Base-by-base conservation (phyloP, 83 land plant genomes). In the Picea engelmannii region DNA sequence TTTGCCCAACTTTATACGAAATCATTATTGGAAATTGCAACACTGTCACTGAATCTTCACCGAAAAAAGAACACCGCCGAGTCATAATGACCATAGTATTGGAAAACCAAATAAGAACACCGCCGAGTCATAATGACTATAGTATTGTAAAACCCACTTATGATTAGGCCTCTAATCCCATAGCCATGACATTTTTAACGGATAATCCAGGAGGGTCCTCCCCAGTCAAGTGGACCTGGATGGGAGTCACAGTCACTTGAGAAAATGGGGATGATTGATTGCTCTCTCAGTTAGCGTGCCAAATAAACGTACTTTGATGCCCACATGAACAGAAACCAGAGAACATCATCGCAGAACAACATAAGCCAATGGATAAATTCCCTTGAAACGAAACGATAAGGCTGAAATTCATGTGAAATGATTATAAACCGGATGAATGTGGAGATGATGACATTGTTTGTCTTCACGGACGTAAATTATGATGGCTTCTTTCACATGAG, bases 361-460 rank as follows among this genome's bases (percentile, higher is more conserved):
- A 10, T 9, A 44, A 73, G 20, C 0, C 10, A 73, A 47, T 35
- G n/a, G 55, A 42, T 21, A 11, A 21, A 35, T 42, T 47, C 55
- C 15, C 20, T 49, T 49, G 11, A 49, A 49, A 49, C 55, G 58
- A 73, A 4, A 20, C 11, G 76, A 73, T 35, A 44, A 16, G 76
- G 44, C 76, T n/a, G 76, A 73, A 73, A 42, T 73, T 73, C 20
- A 44, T 73, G 58, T 40, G 44, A 73, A 15, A 7, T 71, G 47
- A 42, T 71, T 31, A 31, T 21, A 71, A 0, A 8, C 11, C 9
- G 6, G 76, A 21, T 21, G 76, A 47, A 73, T 73, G 11, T 47
- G 24, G 27, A 15, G 27, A 23, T 21, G 10, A 52, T 52, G 55
- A 52, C 10, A 11, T 47, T 47, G 9, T 2, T 40, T n/a, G 49